Percentiles rank a stretch among this genome's conserved stretches.
phyloP scores from a whole-genome alignment of 768 basidiomycete genomes.

The Lactarius sanguifluus region DNA sequence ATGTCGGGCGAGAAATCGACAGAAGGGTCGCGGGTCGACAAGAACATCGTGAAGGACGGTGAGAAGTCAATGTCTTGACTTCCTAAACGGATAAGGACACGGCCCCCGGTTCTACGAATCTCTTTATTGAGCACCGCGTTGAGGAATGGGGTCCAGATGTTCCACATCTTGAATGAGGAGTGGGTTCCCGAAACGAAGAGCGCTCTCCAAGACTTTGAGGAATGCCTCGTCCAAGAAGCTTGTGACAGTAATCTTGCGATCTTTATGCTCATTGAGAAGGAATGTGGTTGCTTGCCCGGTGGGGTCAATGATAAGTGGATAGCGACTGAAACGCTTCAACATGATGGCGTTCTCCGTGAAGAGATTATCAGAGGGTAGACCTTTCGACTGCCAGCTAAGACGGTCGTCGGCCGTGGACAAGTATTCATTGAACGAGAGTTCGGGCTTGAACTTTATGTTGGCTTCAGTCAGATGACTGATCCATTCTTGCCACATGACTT shows the following conservation, averaged over 20 bases:
- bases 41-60: constrained; percentile 99
- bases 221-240: constrained; percentile 99
- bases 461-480: constrained; percentile 84
- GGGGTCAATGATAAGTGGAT: constrained; percentile 96
- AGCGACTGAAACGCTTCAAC: constrained; percentile 96
- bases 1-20: constrained; percentile 98
- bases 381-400: constrained; percentile 92
- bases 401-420: constrained; percentile 97
- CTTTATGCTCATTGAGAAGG: constrained; percentile 91
- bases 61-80: constrained; percentile 99
- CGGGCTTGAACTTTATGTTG: constrained; percentile 86
- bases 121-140: constrained; percentile 98
- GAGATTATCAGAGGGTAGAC: constrained; percentile 92
- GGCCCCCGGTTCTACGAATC: constrained; percentile 92
- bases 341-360: constrained; percentile 99
- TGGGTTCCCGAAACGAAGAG: constrained; percentile 98
- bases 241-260: constrained; percentile 96
- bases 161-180: constrained; percentile 98
- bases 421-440: constrained; percentile 92
- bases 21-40: constrained; percentile 95
- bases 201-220: constrained; percentile 96
- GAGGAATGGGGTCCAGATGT: constrained; percentile 94
- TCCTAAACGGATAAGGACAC: constrained; percentile 93
- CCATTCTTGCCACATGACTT: constrained; percentile 98
- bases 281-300: constrained; percentile 96